Evolutionary conservation across 2,329 filamentous ascomycete genomes (phyloP), one percentile per base, ranked within the genome.

Genomic region (Cercospora zeina): DNA sequence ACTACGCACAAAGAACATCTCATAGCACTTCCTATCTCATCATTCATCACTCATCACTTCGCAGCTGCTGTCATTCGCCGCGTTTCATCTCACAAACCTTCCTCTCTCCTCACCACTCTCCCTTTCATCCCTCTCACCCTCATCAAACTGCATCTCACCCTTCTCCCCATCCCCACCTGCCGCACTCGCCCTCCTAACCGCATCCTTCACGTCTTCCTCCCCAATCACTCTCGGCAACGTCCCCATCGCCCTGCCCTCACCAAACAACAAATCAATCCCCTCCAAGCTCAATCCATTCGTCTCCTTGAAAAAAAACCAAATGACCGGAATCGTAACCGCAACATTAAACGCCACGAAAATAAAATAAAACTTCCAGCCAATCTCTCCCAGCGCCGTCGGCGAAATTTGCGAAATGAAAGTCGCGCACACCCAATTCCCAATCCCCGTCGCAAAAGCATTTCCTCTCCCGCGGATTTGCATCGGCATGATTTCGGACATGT

Each of bases 401-500:
- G 79, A 82, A 3, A 86, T 80, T 68, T 87, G 85, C 7, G 80
- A 80, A 77, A 83, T 87, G 30, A 87, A 77, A 0, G 84, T 85
- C 31, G 81, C 81, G 14, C 86, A 82, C 3, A 84, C 76, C 83
- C 83, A 86, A 67, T 85, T 86, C 1, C 83, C 83, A 49, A 86
- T 77, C 53, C 79, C 82, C 0, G 83, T 85, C 0, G 83, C 82
- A 64, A 86, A 85, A 4, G 83, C 83, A 51, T 80, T 83, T 2
- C 84, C 84, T 21, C 81, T 78, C 5, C 82, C 82, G 33, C 87
- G 84, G 59, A 88, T 88, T 65, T 85, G 84, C 75, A 89, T 82
- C 9, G 87, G 86, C 73, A 86, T 85, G 63, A 89, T 84, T 72
- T 89, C 87, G 14, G 82, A 82, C 71, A 86, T 85, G 72, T 89